Evolutionary conservation across 805 yeast genomes (phyloP).

Genomic region (Candida sphagnicola): DNA sequence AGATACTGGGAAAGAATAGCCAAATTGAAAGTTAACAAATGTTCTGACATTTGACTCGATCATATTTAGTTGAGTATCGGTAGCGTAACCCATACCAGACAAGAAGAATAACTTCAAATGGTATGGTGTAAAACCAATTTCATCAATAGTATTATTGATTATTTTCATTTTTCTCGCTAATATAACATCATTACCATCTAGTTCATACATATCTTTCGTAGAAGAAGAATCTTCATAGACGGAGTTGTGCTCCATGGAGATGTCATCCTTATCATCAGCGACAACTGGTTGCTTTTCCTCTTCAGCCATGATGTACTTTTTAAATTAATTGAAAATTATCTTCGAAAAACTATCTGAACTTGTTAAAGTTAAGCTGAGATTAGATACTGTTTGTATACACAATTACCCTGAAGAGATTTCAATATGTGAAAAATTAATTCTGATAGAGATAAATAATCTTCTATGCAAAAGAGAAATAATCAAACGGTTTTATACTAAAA

Average conservation of each 20-base stretch:
- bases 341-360: too few species aligned
- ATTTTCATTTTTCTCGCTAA: constrained; percentile 22
- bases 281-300: background rate
- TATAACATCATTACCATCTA: constrained; percentile 29
- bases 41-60: constrained; percentile 45
- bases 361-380: too few species aligned
- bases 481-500: too few species aligned
- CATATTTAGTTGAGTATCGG: constrained; percentile 48
- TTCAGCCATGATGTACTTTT: too few species aligned
- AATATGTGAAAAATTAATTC: too few species aligned
- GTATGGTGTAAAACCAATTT: constrained; percentile 48
- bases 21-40: constrained; percentile 46
- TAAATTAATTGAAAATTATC: too few species aligned
- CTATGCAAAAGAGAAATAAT: too few species aligned
- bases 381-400: too few species aligned
- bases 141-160: constrained; percentile 29
- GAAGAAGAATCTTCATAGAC: constrained; percentile 5
- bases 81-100: constrained; percentile 56
- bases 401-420: too few species aligned
- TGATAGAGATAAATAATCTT: too few species aligned
- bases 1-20: constrained; percentile 39
- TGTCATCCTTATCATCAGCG: constrained; percentile 7
- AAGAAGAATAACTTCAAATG: constrained; percentile 47
- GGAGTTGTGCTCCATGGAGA: constrained; percentile 4
- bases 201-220: constrained; percentile 14